phyloP scores from a whole-genome alignment of 176 grass and related monocot genomes.

The Aegilops tauschii region DNA sequence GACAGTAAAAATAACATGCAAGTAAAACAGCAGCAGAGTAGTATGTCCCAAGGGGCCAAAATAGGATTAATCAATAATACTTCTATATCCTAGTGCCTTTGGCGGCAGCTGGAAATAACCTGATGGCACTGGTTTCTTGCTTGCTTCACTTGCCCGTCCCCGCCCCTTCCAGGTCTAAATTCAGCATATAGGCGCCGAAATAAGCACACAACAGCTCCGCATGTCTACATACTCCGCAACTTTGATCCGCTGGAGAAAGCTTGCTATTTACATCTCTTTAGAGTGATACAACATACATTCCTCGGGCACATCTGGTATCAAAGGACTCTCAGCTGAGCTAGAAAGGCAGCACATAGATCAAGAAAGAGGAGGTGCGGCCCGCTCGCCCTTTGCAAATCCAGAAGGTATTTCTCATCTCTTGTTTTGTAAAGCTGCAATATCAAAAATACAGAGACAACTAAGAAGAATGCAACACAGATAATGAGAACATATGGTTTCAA shows the following conservation, averaged over 20 bases:
- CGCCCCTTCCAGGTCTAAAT: background rate
- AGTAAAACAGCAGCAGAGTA: constrained; percentile 1
- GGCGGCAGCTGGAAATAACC: constrained; percentile 18
- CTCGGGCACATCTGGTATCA: constrained; percentile 21
- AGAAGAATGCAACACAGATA: background rate
- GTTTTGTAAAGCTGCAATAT: constrained; percentile 78
- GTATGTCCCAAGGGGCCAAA: background rate
- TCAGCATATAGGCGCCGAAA: constrained; percentile 7
- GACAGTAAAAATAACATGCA: constrained; percentile 16
- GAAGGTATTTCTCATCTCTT: constrained; percentile 78
- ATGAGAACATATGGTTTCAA: background rate
- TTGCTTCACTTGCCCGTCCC: background rate
- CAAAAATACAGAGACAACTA: constrained; percentile 11
- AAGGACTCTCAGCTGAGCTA: constrained; percentile 76
- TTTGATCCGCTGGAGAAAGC: constrained; percentile 25
- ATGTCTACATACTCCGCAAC: constrained; percentile 36
- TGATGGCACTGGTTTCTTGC: background rate
- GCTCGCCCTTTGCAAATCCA: constrained; percentile 73
- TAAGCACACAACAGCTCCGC: constrained; percentile 8
- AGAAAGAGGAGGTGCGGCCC: constrained; percentile 81
- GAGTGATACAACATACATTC: constrained; percentile 14
- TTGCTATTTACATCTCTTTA: constrained; percentile 45
- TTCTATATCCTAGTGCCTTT: constrained; percentile 15
- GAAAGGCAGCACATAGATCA: constrained; percentile 71
- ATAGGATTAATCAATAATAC: background rate